Evolutionary conservation across 805 yeast genomes (phyloP).

Genomic region (Starmerella floricola): DNA sequence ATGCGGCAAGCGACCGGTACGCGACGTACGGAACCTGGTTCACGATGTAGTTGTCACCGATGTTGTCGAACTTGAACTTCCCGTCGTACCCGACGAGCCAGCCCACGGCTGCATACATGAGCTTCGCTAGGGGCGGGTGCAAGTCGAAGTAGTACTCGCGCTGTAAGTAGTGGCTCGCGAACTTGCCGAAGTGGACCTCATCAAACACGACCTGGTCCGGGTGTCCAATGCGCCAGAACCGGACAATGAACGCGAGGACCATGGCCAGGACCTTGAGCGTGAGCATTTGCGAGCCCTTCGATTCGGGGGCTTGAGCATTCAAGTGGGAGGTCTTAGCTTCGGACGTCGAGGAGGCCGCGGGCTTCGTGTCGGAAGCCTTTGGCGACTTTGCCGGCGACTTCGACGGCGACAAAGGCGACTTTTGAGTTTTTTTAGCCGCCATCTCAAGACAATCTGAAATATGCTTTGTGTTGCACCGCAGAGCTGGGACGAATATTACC

Average conservation of each 20-base stretch:
- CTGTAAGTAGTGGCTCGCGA: slow-evolving; percentile 79
- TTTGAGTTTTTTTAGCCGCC: background rate
- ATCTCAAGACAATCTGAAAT: background rate
- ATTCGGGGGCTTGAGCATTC: background rate
- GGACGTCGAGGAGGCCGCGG: no score
- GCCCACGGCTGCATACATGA: slow-evolving; percentile 81
- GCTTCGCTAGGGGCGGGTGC: slow-evolving; percentile 94
- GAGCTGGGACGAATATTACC: background rate
- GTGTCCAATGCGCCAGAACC: slow-evolving; percentile 71
- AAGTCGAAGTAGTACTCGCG: slow-evolving; percentile 92
- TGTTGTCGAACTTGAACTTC: slow-evolving; percentile 72
- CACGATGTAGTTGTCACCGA: slow-evolving; percentile 61
- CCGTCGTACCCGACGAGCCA: slow-evolving; percentile 81
- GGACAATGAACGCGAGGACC: slow-evolving; percentile 48
- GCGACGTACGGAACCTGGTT: slow-evolving; percentile 57
- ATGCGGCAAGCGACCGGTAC: slow-evolving; percentile 82
- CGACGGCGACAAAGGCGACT: background rate
- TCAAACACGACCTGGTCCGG: slow-evolving; percentile 85
- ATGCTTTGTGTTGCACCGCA: background rate
- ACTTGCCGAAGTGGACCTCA: slow-evolving; percentile 84
- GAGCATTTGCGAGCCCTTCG: slow-evolving; percentile 1
- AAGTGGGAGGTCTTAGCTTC: background rate
- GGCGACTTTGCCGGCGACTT: background rate
- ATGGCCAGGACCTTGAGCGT: slow-evolving; percentile 30
- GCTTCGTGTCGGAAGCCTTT: background rate